Base-by-base conservation (phyloP, 805 yeast genomes). In the Ogataea parapolymorpha region DNA sequence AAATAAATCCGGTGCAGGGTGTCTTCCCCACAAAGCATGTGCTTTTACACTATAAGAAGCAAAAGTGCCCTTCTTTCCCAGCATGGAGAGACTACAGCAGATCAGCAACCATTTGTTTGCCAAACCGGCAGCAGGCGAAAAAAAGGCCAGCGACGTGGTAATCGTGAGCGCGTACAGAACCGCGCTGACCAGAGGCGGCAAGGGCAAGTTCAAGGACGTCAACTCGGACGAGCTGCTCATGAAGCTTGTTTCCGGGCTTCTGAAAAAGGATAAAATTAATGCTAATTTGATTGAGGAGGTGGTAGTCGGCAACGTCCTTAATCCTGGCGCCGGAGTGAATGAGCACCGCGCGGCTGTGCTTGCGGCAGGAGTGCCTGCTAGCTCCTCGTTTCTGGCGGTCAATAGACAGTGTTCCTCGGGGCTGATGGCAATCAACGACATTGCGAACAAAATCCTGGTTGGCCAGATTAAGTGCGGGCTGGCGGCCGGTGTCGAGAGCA, bases 361-460 rank as follows among this genome's bases (percentile, higher is more conserved):
- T 43, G 93, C 90, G 15, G 95, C 97, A 9, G 98, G 96, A 26
- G 74, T 90, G 39, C 97, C 97, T 24, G 68, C 82, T 61, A 65
- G 80, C 2, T 74, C 82, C 11, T 90, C 95, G 8, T 86, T 90
- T 54, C 67, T 79, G 56, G 89, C 96, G 12, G 60, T 91, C 49
- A 91, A 91, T 72, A 80, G 98, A 67, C 97, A 90, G 64, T 91
- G 98, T 65, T 87, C 96, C 6, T 85, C 95, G 2, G 97, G 97
- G 20, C 72, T 91, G 56, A 85, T 89, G 76, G 95, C 96, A 11
- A 79, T 90, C 26, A 82, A 85, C 57, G 93, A 86, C 60, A 77
- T 91, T 54, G 96, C 96, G 51, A 86, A 84, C 69, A 87, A 86
- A 68, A 90, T 91, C 59, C 71, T 72, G 54, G 68, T 77, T 44